These are phyloP conservation scores for Xylariomycetidae sp. DNA, from an alignment of 2,329 filamentous ascomycete genomes.

Conservation along the genomic window DNA sequence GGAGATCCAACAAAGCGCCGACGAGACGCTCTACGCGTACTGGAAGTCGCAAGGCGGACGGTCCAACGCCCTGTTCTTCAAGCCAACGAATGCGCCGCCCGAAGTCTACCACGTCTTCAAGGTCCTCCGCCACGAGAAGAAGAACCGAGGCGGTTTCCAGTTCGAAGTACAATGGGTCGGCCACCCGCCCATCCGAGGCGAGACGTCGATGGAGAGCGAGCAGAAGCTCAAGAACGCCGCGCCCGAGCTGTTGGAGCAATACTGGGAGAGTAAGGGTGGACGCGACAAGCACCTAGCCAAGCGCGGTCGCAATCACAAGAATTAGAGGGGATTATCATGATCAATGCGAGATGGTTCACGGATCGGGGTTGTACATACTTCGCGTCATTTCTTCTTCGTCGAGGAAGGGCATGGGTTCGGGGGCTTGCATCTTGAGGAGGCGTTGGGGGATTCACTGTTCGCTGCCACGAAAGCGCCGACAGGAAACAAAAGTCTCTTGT, in stretches of 20 bases:
- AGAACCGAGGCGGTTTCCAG: constrained; percentile 20
- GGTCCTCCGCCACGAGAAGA: constrained; percentile 24
- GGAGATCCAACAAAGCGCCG: constrained; percentile 29
- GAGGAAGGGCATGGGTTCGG: too few species aligned
- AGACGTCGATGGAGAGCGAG: constrained; percentile 27
- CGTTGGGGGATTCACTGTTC: too few species aligned
- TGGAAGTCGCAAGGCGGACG: constrained; percentile 29
- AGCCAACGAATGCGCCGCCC: constrained; percentile 17
- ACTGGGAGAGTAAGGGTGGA: constrained; percentile 26
- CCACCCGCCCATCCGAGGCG: constrained; percentile 20
- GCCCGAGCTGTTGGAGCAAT: constrained; percentile 18
- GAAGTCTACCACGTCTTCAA: constrained; percentile 26
- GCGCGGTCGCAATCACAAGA: constrained; percentile 25
- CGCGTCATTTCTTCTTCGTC: too few species aligned
- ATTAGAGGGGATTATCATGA: too few species aligned
- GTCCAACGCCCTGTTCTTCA: constrained; percentile 22
- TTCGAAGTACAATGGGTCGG: constrained; percentile 31
- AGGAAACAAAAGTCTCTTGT: too few species aligned
- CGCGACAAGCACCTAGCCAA: constrained; percentile 19
- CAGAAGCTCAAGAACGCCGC: constrained; percentile 23
- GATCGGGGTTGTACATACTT: too few species aligned
- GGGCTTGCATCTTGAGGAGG: too few species aligned
- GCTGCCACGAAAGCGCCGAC: too few species aligned
- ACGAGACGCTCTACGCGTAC: constrained; percentile 27
- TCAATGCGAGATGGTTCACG: too few species aligned